Base-by-base conservation (phyloP, 2,329 filamentous ascomycete species). In the Aspergillus sp. region DNA sequence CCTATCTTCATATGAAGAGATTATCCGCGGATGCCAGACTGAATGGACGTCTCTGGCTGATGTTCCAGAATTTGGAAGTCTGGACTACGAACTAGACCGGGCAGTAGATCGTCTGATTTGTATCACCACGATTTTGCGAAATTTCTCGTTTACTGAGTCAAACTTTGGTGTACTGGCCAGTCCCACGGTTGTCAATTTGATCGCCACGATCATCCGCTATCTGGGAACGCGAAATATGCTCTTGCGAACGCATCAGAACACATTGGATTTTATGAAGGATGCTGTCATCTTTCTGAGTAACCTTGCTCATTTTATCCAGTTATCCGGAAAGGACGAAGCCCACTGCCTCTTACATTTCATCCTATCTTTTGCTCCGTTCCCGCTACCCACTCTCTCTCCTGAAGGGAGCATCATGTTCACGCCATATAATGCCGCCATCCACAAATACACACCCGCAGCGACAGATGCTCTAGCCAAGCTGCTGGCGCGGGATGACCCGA, bases 191-290 rank as follows among this genome's bases (percentile, higher is more conserved):
- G 78, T 96, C 60, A 89, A 87, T 57, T 89, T 96, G 60, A 73
- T 96, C 7, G 89, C 88, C 49, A 84, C 84, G 41, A 81, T 90
- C 3, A 90, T 97, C 53, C 80, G 90, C 50, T 88, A 93, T 56
- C 77, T 97, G 12, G 93, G 91, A 25, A 96, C 90, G 3, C 85
- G 90, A 12, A 89, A 89, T 57, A 88, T 91, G 78, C 78, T 97
- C 25, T 73, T 97, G 38, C 83, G 89, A 35, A 88, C 84, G 3
- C 80, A 93, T 55, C 77, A 80, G 61, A 95, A 96, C 68, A 93
- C 87, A 0, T 74, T 96, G 55, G 93, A 98, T 67, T 91, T 97
- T 60, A 95, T 96, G 88, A 98, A 98, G 70, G 93, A 98, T 66
- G 76, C 90, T 25, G 82, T 97, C 49, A 85, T 89, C 13, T 83